Conservation (phyloP, 2,329 filamentous ascomycete genomes). For the Exophiala sideris region DNA sequence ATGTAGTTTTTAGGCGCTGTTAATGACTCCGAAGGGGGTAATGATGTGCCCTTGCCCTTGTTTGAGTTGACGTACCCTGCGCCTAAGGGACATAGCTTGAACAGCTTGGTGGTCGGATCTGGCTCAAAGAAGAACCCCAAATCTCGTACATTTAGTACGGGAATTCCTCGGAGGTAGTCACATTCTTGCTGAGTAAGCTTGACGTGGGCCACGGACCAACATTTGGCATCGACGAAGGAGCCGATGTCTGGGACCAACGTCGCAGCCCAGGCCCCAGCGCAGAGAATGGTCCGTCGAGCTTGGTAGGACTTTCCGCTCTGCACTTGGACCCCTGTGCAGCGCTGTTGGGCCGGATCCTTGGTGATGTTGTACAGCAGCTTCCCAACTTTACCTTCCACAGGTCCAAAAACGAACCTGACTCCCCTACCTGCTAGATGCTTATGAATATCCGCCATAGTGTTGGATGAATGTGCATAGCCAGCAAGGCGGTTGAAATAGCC, state of each 20-base stretch:
- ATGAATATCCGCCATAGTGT: conserved; percentile 49
- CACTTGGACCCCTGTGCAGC: conserved; percentile 37
- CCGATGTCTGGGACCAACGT: conserved; percentile 50
- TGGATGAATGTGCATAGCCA: conserved; percentile 54
- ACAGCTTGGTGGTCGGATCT: conserved; percentile 54
- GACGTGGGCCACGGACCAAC: conserved; percentile 60
- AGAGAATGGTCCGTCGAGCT: conserved; percentile 45
- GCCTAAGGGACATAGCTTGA: conserved; percentile 61
- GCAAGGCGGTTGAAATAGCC: conserved; percentile 59
- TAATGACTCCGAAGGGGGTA: conserved; percentile 40
- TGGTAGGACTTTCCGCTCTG: conserved; percentile 33
- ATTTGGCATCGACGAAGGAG: conserved; percentile 52
- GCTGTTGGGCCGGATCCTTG: conserved; percentile 40
- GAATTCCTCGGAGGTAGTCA: conserved; percentile 54
- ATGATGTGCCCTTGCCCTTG: conserved; percentile 37
- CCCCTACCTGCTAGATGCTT: conserved; percentile 51
- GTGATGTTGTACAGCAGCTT: conserved; percentile 38
- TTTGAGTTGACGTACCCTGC: conserved; percentile 56
- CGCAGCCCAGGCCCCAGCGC: conserved; percentile 51
- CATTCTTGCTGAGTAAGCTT: conserved; percentile 56
- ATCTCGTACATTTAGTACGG: conserved; percentile 60
- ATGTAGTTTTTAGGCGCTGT: conserved; percentile 42
- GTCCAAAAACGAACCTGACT: conserved; percentile 46
- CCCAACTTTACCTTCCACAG: conserved; percentile 36
- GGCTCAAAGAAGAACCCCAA: conserved; percentile 66